phyloP scores from a whole-genome alignment of 2,329 filamentous ascomycete species.

The Trichophyton simii region DNA sequence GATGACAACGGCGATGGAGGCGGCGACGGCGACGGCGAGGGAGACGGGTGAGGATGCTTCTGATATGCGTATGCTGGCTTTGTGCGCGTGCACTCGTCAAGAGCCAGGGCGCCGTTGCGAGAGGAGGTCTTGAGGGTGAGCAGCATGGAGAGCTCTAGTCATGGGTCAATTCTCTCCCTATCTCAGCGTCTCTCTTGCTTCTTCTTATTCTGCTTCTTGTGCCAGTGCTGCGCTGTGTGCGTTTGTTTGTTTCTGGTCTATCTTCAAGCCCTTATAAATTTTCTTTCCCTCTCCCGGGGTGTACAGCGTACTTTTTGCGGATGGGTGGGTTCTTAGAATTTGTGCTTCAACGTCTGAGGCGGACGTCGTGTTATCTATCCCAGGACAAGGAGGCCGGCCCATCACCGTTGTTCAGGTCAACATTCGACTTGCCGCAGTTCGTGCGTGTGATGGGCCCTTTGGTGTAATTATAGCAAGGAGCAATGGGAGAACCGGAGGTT shows the following conservation, averaged over 20 bases:
- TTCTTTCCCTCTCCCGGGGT: too few species aligned
- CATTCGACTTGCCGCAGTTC: not conserved
- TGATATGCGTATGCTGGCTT: conserved; percentile 7
- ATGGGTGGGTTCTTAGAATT: not conserved
- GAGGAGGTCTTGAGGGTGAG: conserved; percentile 40
- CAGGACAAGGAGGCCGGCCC: not conserved
- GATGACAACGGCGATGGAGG: not conserved
- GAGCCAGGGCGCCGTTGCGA: conserved; percentile 30
- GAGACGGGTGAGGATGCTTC: not conserved
- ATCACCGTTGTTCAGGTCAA: not conserved
- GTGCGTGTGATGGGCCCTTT: not conserved
- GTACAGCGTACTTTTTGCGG: not conserved
- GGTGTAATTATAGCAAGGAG: not conserved
- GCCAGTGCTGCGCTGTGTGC: too few species aligned
- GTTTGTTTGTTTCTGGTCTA: too few species aligned
- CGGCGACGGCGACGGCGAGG: not conserved
- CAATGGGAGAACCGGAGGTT: not conserved
- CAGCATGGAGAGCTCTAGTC: conserved; percentile 29
- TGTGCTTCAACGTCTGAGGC: not conserved
- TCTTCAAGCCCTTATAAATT: too few species aligned
- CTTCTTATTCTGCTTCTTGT: not conserved
- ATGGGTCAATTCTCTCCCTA: not conserved
- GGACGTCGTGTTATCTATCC: not conserved
- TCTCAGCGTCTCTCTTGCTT: not conserved
- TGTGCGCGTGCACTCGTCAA: conserved; percentile 4